Base-by-base conservation (phyloP, 1,139 yeast species). In the Yamadazyma membranifaciens region DNA sequence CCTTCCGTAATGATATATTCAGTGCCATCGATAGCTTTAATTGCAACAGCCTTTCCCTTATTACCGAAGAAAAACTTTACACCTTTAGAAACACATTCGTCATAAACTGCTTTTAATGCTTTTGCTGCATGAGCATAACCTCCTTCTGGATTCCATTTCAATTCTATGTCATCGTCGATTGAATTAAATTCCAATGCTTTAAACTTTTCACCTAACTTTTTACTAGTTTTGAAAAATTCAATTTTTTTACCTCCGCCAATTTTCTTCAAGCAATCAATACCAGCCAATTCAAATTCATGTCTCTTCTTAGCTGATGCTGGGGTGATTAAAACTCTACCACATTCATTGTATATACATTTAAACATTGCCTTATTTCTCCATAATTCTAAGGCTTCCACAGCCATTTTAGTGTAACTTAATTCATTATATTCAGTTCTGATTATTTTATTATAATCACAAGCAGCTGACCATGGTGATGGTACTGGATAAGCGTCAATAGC, bases 401-500 rank as follows among this genome's bases (percentile, higher is more conserved):
- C 58, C 43, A 73, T 39, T 40, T 56, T 56, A 3, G 73, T 56
- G 45, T 71, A 69, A 25, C 62, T 48, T 4, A 48, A 41, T 41
- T 68, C 69, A 15, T 60, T 52, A 43, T 71, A 72, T 44, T 70
- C 76, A 12, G 67, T 57, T 42, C 78, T 57, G n/a, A 74, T 64
- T 40, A 74, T 73, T 51, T 74, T 74, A 51, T 73, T 74, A 45
- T 63, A 57, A 48, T 74, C 79, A 39, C 63, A 63, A 6, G 76
- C 73, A n/a, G 79, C 80, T 2, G 78, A 67, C 56, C 69, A 58
- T 0, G 71, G 69, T 0, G 79, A 73, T 7, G 79, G 79, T 1
- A 70, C 63, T 14, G 63, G 56, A 42, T 59, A 61, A 12, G 63
- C 59, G 50, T 74, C 80, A 20, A 74, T 48, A 14, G 52, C 52